phyloP scores from a whole-genome alignment of 345 rosid species.

The Populus euphratica region DNA sequence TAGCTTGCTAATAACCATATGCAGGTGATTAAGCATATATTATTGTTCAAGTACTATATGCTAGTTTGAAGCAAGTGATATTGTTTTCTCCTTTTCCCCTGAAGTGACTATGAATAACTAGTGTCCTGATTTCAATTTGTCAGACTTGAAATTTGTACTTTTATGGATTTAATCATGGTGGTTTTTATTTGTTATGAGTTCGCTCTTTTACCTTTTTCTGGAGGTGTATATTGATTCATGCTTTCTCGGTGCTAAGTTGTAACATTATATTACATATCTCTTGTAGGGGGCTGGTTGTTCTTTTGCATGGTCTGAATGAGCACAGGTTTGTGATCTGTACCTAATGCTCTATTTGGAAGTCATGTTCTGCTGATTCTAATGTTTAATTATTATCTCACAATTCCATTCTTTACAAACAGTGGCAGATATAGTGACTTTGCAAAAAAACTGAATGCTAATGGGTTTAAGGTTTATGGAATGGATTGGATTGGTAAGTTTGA shows the following conservation, averaged over 20 bases:
- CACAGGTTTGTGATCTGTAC: slow-evolving; percentile 24
- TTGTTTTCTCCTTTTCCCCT: background rate
- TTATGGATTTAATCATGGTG: background rate
- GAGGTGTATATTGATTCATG: background rate
- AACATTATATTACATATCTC: background rate
- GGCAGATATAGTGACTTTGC: slow-evolving; percentile 28
- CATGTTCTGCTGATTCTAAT: background rate
- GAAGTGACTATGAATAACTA: background rate
- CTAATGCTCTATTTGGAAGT: background rate
- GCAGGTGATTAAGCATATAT: background rate
- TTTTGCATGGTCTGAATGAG: slow-evolving; percentile 35
- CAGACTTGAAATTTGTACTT: background rate
- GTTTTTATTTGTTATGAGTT: background rate
- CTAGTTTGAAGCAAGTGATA: background rate
- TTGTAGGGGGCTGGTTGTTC: slow-evolving; percentile 30
- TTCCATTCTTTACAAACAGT: slow-evolving; percentile 11
- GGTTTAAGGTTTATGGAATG: slow-evolving; percentile 33
- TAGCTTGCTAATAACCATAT: background rate
- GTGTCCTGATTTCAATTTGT: background rate
- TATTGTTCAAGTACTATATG: background rate
- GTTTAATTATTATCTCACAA: slow-evolving; percentile 11
- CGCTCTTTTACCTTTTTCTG: background rate
- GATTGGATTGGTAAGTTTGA: slow-evolving; percentile 34
- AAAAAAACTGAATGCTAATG: slow-evolving; percentile 22
- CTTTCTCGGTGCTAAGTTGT: background rate